Base-by-base conservation (phyloP, 768 basidiomycete species). In the Exidia glandulosa region DNA sequence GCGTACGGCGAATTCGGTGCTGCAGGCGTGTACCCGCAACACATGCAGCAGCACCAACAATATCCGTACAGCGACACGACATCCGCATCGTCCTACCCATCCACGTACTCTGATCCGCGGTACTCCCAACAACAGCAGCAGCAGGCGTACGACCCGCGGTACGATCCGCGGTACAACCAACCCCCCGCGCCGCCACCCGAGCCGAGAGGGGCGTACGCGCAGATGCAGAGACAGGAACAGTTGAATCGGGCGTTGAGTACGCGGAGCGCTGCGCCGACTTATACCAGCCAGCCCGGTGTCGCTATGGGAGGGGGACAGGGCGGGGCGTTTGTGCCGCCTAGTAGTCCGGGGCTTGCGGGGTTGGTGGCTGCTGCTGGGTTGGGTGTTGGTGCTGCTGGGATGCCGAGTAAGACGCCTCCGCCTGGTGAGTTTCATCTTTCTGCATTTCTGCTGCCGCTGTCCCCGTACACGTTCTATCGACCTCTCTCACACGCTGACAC, bases 201-300 rank as follows among this genome's bases (percentile, higher is more conserved):
- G 41, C 41, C 25, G 50, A n/a, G 50, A 13, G 50, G 50, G 5
- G 50, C 50, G 27, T 54, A 54, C 50, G 16, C 14, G 50, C 50
- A 54, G 27, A 54, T 54, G 50, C 50, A 54, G 50, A n/a, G 50
- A n/a, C 50, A 54, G 50, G 50, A 54, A 13, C 50, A 54, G 50
- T 27, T 54, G 12, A 54, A 54, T 27, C 50, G 50, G 23, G 50
- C 50, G 30, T 27, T 54, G 50, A 54, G 50, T 25, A 12, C 12
- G 25, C 50, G 50, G 23, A 54, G 50, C 19, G 25, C 50, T 9
- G 50, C 50, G 27, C 50, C 50, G 50, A 54, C 50, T 13, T 54
- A 54, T 27, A 12, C 14, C 12, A 54, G 50, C 50, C 16, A 13
- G 23, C 16, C 12, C 12, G 16, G 41, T 14, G 23, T 23, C 16